Percentiles rank a stretch among this genome's conserved stretches.
These are phyloP conservation scores for Botrytis hyacinthi DNA, from an alignment of 2,329 filamentous ascomycete genomes.

Conservation along the genomic window DNA sequence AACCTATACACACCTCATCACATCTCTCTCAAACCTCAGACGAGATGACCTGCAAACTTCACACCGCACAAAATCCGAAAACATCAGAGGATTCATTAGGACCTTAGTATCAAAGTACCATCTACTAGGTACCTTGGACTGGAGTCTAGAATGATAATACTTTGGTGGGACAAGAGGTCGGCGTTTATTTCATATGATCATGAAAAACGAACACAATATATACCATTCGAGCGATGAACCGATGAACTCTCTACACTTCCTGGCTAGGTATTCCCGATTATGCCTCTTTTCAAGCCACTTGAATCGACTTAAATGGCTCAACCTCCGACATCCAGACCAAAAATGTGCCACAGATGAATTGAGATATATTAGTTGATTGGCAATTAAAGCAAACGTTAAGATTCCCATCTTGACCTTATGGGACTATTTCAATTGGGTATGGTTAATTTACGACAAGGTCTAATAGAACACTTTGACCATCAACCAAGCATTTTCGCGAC, in stretches of 20 bases:
- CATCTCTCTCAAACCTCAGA: not conserved
- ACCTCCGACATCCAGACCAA: not conserved
- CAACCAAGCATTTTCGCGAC: conserved; percentile 7
- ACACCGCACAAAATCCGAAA: not conserved
- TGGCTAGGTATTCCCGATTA: not conserved
- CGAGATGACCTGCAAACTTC: not conserved
- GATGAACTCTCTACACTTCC: not conserved
- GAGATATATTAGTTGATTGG: not conserved
- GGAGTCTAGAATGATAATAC: not conserved
- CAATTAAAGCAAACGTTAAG: not conserved
- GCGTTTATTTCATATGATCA: not conserved
- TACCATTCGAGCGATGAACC: not conserved
- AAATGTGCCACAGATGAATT: not conserved
- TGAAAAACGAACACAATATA: not conserved
- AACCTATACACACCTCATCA: not conserved
- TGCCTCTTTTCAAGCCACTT: not conserved
- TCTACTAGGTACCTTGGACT: not conserved
- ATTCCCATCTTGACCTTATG: not conserved
- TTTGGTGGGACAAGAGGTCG: not conserved
- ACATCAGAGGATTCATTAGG: not conserved
- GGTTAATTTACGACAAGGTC: not conserved
- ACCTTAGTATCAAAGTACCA: not conserved
- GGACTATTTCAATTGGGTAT: conserved; percentile 1
- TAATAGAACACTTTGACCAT: conserved; percentile 10
- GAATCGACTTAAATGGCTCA: not conserved